Evolutionary conservation across 1,284 basidiomycete species (phyloP), one percentile per base, ranked within the genome.

Genomic region (Naganishia liquefaciens): DNA sequence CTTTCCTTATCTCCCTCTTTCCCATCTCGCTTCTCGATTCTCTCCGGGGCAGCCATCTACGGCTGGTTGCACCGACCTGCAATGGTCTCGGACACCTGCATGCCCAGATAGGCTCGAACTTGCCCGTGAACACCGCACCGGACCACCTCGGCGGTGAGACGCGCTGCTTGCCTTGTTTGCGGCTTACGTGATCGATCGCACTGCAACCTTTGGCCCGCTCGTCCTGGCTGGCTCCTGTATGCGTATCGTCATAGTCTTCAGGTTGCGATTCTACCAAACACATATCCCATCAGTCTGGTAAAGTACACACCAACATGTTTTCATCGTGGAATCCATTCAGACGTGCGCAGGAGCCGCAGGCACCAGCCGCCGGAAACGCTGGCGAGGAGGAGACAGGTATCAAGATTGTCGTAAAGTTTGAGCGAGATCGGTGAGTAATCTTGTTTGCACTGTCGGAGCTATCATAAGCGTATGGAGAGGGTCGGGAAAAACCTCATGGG

Each of bases 241-340:
- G 1, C 44, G 9, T 23, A 21, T 21, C 44, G 5, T 9, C 17
- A n/a, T 4, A 19, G 10, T 2, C 15, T n/a, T n/a, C 10, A 46
- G 2, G 9, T 46, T 21, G 5, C 42, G 17, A 9, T 42, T 42
- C 39, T 19, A 10, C 10, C 19, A 42, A 42, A 57, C 17, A 7
- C 17, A 57, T 27, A 21, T 5, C 37, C 54, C n/a, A n/a, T n/a
- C n/a, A n/a, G n/a, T n/a, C n/a, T n/a, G n/a, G n/a, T n/a, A n/a
- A n/a, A n/a, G n/a, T 43, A 13, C 10, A 42, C 17, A 21, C 23
- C 25, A n/a, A 23, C 33, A 64, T 51, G 55, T 64, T 67, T 37
- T 67, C 66, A 27, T 67, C 63, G 25, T 67, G 62, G 62, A 67
- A 67, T 63, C 66, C 66, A 42, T 67, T 67, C 54, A 40, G 39